These are phyloP conservation scores for Centella asiatica DNA, from an alignment of 129 eudicot genomes.

Conservation along the genomic window DNA sequence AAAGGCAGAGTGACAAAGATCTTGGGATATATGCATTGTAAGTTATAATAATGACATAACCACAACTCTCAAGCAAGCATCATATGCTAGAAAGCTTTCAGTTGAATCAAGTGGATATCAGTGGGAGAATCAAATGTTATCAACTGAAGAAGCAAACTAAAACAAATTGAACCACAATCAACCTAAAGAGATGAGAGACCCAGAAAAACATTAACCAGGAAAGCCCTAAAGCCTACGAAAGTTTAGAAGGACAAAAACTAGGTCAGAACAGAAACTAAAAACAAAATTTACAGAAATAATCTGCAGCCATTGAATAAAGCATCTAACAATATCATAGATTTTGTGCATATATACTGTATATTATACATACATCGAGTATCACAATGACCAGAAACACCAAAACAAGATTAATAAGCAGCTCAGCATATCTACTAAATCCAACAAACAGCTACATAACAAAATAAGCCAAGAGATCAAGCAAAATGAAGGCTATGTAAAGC, in stretches of 20 bases:
- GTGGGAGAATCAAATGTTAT: conserved; percentile 27
- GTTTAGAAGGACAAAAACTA: not conserved
- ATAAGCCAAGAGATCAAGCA: too few relatives aligned
- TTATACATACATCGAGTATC: too few relatives aligned
- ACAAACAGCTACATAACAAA: too few relatives aligned
- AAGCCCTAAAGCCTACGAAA: not conserved
- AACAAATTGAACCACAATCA: conserved; percentile 22
- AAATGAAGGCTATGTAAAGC: too few relatives aligned
- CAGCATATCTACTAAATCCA: too few relatives aligned
- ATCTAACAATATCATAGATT: not conserved
- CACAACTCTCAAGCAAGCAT: conserved; percentile 23
- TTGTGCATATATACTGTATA: not conserved
- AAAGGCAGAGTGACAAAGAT: conserved; percentile 2
- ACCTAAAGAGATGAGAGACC: not conserved
- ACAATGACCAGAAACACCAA: too few relatives aligned
- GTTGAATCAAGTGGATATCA: conserved; percentile 15
- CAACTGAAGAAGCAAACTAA: conserved; percentile 28
- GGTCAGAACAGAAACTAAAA: not conserved
- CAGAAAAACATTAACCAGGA: not conserved
- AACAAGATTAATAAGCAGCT: too few relatives aligned
- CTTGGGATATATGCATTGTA: not conserved
- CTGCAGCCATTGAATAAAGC: not conserved
- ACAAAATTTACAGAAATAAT: not conserved
- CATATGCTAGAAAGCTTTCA: conserved; percentile 22
- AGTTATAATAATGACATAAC: conserved; percentile 8